Evolutionary conservation across 2,329 filamentous ascomycete species (phyloP), one percentile per base, ranked within the genome.

Genomic region (Ophiostoma sp.): DNA sequence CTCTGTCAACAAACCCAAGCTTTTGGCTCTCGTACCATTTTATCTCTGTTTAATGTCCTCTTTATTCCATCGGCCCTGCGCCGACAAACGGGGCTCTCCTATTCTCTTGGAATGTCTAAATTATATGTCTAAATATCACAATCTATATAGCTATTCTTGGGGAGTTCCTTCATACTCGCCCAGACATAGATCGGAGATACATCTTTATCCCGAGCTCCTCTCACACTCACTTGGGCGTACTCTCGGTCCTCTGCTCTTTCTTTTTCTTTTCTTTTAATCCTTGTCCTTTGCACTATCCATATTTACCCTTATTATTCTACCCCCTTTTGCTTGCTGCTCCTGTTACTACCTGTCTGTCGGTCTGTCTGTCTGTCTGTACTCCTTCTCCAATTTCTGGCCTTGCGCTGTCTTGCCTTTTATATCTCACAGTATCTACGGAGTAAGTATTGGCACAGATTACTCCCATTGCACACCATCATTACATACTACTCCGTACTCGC

Each of bases 181-280:
- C 65, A 48, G 44, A 57, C 13, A 27, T 54, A 64, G 33, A 54
- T 64, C 69, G 69, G 66, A 70, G 41, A 70, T 64, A 68, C 54
- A 64, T 20, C 66, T 70, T 62, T 62, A 66, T 35, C 41, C 54
- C 54, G 54, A 70, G 52, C 69, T 70, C 27, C 48, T 64, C 35
- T 13, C 44, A 31, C n/a, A 27, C 52, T 57, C 52, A 57, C 52
- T 31, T 17, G 31, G 13, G 23, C 27, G 36, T 39, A 64, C 8
- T 33, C 52, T 66, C 48, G 39, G 23, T 17, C 62, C 3, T 33
- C n/a, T 44, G 17, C 52, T 4, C 31, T 36, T 41, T 13, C 39
- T 31, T 23, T 48, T 41, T 23, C 52, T 44, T 23, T n/a, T 67
- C n/a, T 15, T 36, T 11, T 2, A 13, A 41, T 52, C 15, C n/a